Conservation (phyloP, 352 stramenopile species). For the Phytopythium boreale region DNA sequence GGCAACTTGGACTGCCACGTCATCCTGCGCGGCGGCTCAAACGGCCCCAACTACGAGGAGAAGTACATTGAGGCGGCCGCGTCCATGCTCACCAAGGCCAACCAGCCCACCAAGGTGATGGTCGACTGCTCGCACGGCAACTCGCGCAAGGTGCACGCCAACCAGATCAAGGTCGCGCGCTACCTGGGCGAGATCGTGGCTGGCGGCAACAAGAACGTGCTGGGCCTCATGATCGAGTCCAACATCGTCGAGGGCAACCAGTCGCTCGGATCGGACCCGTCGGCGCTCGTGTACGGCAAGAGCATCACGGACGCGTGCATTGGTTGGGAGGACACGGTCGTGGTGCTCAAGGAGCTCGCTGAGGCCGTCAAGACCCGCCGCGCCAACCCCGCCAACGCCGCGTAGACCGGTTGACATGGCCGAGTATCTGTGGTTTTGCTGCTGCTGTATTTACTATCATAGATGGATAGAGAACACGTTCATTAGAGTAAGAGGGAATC, state of each 20-base stretch:
- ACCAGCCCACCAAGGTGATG: constrained; percentile 79
- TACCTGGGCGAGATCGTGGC: constrained; percentile 68
- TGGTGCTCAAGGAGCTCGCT: constrained; percentile 52
- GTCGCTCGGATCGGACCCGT: constrained; percentile 59
- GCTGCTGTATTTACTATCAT: constrained; percentile 4
- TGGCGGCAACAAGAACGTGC: constrained; percentile 58
- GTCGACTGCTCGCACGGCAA: constrained; percentile 89
- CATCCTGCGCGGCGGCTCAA: constrained; percentile 71
- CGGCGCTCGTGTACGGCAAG: constrained; percentile 79
- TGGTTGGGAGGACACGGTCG: constrained; percentile 79
- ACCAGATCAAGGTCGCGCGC: constrained; percentile 75
- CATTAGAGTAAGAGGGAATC: not conserved
- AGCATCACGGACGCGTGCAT: constrained; percentile 89
- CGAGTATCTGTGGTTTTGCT: not conserved
- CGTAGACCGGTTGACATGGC: not conserved
- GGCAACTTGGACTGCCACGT: constrained; percentile 86
- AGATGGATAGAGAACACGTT: constrained; percentile 4
- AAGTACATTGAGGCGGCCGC: constrained; percentile 66
- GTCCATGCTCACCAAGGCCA: constrained; percentile 55
- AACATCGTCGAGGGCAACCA: constrained; percentile 88
- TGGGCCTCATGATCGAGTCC: constrained; percentile 88
- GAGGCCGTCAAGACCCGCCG: constrained; percentile 49
- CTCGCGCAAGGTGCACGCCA: constrained; percentile 78
- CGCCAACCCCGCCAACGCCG: constrained; percentile 11
- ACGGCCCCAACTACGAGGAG: constrained; percentile 81